Percentiles rank a stretch among this genome's conserved stretches.
Evolutionary conservation across 2,329 filamentous ascomycete genomes (phyloP).

Genomic region (Fusarium sp.): DNA sequence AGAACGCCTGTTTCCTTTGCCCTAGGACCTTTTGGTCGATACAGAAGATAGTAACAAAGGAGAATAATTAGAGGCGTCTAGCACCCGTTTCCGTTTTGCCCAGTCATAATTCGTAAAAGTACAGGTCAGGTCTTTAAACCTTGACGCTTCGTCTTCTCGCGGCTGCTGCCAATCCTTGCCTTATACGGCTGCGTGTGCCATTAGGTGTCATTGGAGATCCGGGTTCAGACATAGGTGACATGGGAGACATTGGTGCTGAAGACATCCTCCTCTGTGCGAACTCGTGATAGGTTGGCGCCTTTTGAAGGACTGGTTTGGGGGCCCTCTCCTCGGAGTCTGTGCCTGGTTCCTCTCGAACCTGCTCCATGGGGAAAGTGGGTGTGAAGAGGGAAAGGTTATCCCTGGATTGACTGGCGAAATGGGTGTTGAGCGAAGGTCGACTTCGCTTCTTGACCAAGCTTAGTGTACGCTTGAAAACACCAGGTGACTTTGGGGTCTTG

Average conservation of each 20-base stretch:
- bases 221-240: slow-evolving; percentile 41
- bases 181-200: slow-evolving; percentile 38
- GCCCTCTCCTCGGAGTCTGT: slow-evolving; percentile 37
- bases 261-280: slow-evolving; percentile 55
- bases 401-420: slow-evolving; percentile 47
- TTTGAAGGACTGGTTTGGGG: slow-evolving; percentile 35
- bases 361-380: slow-evolving; percentile 46
- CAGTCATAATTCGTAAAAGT: slow-evolving; percentile 39
- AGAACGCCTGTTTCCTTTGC: slow-evolving; percentile 25
- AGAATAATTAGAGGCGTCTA: slow-evolving; percentile 34
- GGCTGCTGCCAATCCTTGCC: slow-evolving; percentile 38
- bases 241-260: slow-evolving; percentile 41
- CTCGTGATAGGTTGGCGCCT: slow-evolving; percentile 57
- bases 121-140: slow-evolving; percentile 38
- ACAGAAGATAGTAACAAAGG: slow-evolving; percentile 30
- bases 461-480: slow-evolving; percentile 63
- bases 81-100: slow-evolving; percentile 29
- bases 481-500: slow-evolving; percentile 53
- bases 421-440: slow-evolving; percentile 55
- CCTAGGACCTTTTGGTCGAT: slow-evolving; percentile 27
- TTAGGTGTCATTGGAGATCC: slow-evolving; percentile 42
- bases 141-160: slow-evolving; percentile 54
- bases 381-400: slow-evolving; percentile 45
- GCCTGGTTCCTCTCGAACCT: slow-evolving; percentile 46
- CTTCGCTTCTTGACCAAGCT: slow-evolving; percentile 66